Percentiles rank a stretch among this genome's conserved stretches.
Evolutionary conservation across 2,329 filamentous ascomycete genomes (phyloP).

Genomic region (Colletotrichum musicola): DNA sequence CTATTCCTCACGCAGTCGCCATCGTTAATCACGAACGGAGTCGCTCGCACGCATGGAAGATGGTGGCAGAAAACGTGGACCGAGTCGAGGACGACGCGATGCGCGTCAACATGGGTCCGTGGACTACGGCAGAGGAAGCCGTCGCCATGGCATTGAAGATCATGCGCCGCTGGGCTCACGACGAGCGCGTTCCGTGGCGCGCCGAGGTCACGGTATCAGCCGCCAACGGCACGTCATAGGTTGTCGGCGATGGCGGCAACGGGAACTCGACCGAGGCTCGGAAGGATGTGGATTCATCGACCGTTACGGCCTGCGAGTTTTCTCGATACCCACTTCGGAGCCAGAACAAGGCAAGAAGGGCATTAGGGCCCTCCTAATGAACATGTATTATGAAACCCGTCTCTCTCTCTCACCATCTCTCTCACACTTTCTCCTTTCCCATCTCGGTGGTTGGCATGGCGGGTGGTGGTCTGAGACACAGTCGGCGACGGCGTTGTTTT

Average conservation of each 20-base stretch:
- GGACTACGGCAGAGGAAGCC: slow-evolving; percentile 60
- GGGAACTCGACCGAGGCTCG: background rate
- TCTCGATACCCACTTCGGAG: background rate
- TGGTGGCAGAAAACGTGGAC: slow-evolving; percentile 48
- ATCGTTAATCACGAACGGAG: slow-evolving; percentile 46
- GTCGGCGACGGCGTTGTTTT: slow-evolving; percentile 9
- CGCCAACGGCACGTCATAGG: slow-evolving; percentile 33
- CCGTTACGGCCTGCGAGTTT: background rate
- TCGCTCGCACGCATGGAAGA: slow-evolving; percentile 45
- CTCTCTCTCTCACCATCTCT: background rate
- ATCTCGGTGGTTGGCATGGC: slow-evolving; percentile 8
- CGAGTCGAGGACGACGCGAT: slow-evolving; percentile 45
- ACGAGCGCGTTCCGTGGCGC: slow-evolving; percentile 61
- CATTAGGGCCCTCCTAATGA: slow-evolving; percentile 27
- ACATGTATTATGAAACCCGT: slow-evolving; percentile 31
- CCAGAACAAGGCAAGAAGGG: background rate
- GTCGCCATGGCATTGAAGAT: slow-evolving; percentile 54
- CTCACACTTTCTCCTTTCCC: background rate
- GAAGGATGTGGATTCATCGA: slow-evolving; percentile 6
- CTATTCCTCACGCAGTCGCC: slow-evolving; percentile 34
- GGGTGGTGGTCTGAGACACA: background rate
- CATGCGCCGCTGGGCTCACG: slow-evolving; percentile 58
- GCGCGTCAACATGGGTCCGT: slow-evolving; percentile 52
- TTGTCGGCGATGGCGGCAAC: background rate
- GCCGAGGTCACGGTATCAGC: slow-evolving; percentile 48